These are phyloP conservation scores for Starmera amethionina DNA, from an alignment of 805 yeast species.

Conservation along the genomic window DNA sequence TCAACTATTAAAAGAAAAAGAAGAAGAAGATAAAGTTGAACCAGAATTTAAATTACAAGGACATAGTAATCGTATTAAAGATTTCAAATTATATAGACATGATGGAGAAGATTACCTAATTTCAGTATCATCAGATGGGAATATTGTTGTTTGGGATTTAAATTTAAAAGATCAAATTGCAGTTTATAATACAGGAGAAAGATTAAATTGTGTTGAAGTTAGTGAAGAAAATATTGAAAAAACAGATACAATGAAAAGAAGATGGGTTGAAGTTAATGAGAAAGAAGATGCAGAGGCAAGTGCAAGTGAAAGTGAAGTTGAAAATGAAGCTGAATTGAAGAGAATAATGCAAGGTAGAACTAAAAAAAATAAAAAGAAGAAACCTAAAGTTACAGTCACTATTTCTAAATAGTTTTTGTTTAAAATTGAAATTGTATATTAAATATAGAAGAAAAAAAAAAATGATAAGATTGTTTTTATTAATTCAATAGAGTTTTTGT, in stretches of 20 bases:
- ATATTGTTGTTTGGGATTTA: constrained; percentile 84
- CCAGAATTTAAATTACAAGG: constrained; percentile 62
- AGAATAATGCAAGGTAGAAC: constrained; percentile 41
- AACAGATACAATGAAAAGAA: constrained; percentile 55
- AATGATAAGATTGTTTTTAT: neutral
- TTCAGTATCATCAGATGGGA: constrained; percentile 89
- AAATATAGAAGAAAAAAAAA: neutral
- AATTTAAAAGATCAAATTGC: constrained; percentile 68
- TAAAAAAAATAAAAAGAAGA: constrained; percentile 27
- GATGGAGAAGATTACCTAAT: constrained; percentile 43
- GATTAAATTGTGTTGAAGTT: constrained; percentile 77
- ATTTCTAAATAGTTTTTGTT: constrained; percentile 35
- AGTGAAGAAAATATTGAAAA: constrained; percentile 75
- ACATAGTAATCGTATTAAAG: constrained; percentile 81
- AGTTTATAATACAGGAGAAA: constrained; percentile 82
- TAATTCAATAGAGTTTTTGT: neutral
- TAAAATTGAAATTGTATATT: neutral
- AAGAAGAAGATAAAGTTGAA: constrained; percentile 16
- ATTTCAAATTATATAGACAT: constrained; percentile 39
- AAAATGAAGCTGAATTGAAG: constrained; percentile 58
- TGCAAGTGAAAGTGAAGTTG: constrained; percentile 64
- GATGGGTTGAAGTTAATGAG: constrained; percentile 27
- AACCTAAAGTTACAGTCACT: constrained; percentile 36
- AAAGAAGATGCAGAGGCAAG: constrained; percentile 33
- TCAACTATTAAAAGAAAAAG: constrained; percentile 22